phyloP scores from a whole-genome alignment of 148 eudicot species.

The Chenopodium formosanum region DNA sequence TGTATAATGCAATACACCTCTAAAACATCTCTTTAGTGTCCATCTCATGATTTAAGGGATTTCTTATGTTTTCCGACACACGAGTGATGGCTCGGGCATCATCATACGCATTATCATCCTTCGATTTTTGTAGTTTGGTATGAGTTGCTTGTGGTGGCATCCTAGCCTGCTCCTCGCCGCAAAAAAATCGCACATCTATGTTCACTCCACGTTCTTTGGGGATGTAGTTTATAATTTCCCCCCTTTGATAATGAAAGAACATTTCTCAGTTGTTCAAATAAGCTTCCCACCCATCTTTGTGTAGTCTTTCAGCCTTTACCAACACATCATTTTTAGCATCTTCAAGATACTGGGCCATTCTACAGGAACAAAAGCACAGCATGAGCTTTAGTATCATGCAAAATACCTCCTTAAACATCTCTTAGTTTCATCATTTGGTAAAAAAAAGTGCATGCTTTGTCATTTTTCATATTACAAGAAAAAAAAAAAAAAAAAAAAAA shows the following conservation, averaged over 20 bases:
- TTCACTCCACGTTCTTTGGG: too few species aligned
- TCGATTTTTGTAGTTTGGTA: background rate
- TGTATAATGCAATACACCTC: background rate
- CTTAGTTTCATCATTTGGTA: too few species aligned
- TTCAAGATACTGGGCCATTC: slow-evolving; percentile 78
- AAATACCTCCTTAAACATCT: too few species aligned
- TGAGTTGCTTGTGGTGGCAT: background rate
- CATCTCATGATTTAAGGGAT: background rate
- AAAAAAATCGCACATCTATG: background rate
- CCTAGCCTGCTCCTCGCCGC: background rate
- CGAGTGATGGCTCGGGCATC: too few species aligned
- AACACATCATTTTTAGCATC: slow-evolving; percentile 59
- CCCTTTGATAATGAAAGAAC: background rate
- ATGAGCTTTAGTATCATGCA: background rate
- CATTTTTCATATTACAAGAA: too few species aligned
- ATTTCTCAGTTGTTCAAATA: slow-evolving; percentile 45
- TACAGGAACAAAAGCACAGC: slow-evolving; percentile 22
- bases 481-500: too few species aligned
- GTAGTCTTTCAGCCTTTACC: slow-evolving; percentile 61
- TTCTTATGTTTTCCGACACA: background rate
- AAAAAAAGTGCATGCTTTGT: too few species aligned
- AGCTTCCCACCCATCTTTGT: slow-evolving; percentile 68
- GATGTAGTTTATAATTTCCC: background rate
- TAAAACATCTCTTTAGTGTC: background rate
- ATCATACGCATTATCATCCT: background rate